Evolutionary conservation across 306 rosid species (phyloP).

Genomic region (Betula pendula): DNA sequence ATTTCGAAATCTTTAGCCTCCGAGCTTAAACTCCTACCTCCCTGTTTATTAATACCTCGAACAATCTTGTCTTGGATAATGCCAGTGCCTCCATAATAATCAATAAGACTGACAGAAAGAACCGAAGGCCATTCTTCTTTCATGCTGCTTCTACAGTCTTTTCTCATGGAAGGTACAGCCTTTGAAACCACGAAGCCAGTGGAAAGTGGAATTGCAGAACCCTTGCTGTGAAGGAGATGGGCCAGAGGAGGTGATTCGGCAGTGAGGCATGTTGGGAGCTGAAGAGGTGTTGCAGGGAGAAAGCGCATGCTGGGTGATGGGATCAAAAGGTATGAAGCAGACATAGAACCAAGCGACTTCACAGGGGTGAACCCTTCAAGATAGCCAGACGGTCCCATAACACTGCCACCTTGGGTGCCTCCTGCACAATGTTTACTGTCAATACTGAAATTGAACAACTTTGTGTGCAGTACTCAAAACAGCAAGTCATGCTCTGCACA

Average conservation of each 20-base stretch:
- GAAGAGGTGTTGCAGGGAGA: constrained; percentile 88
- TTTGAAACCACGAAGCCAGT: constrained; percentile 91
- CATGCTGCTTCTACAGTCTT: constrained; percentile 64
- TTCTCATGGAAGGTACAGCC: constrained; percentile 90
- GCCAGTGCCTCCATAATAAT: constrained; percentile 79
- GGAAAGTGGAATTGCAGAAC: constrained; percentile 89
- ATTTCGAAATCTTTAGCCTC: constrained; percentile 75
- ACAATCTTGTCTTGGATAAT: constrained; percentile 63
- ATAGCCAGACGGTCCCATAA: constrained; percentile 48
- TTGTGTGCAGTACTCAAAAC: neutral
- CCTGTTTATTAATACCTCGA: constrained; percentile 63
- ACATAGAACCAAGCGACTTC: constrained; percentile 85
- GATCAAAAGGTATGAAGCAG: constrained; percentile 79
- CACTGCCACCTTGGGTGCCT: constrained; percentile 51
- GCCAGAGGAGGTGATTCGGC: constrained; percentile 99
- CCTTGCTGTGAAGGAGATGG: constrained; percentile 98
- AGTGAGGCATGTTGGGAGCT: constrained; percentile 96
- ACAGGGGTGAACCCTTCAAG: constrained; percentile 96
- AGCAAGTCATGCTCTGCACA: neutral
- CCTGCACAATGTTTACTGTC: constrained; percentile 32
- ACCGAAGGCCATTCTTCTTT: constrained; percentile 96
- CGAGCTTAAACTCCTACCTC: constrained; percentile 61
- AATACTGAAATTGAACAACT: constrained; percentile 27
- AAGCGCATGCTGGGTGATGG: constrained; percentile 97
- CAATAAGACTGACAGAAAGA: constrained; percentile 85